Conservation (phyloP, 306 rosid genomes). For the Lotus japonicus region DNA sequence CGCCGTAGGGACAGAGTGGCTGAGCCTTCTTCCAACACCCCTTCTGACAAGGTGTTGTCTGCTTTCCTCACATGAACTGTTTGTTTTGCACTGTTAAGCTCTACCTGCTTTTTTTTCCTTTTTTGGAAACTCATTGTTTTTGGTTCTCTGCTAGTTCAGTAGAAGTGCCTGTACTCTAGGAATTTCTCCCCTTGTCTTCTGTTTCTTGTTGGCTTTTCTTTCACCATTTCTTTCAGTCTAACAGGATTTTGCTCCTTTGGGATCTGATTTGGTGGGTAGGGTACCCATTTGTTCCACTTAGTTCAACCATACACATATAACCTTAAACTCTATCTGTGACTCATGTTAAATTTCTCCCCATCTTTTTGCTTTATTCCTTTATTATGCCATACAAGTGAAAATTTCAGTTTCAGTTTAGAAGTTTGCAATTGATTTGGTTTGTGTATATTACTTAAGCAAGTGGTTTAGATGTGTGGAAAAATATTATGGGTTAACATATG, state of each 20-base stretch:
- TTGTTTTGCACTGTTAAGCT: background rate
- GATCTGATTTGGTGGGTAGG: constrained; percentile 22
- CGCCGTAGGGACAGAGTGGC: constrained; percentile 17
- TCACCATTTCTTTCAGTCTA: background rate
- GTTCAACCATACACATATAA: background rate
- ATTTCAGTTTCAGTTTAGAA: too few relatives aligned
- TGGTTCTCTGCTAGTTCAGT: constrained; percentile 10
- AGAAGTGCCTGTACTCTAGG: background rate
- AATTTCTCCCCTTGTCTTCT: constrained; percentile 15
- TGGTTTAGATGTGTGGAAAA: too few relatives aligned
- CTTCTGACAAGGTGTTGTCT: constrained; percentile 37
- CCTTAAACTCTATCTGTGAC: background rate
- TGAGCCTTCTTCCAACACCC: constrained; percentile 33
- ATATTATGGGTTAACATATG: too few relatives aligned
- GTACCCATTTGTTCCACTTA: constrained; percentile 9
- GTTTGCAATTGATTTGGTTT: too few relatives aligned
- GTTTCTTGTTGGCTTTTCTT: background rate
- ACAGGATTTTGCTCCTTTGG: background rate
- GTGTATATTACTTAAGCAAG: too few relatives aligned
- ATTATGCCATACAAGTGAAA: too few relatives aligned
- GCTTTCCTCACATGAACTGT: background rate
- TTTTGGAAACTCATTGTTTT: background rate
- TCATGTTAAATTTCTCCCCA: too few relatives aligned
- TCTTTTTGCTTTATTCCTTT: too few relatives aligned
- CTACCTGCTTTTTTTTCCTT: background rate